Base-by-base conservation (phyloP, 2,329 filamentous ascomycete genomes). In the Xylaria sp. region DNA sequence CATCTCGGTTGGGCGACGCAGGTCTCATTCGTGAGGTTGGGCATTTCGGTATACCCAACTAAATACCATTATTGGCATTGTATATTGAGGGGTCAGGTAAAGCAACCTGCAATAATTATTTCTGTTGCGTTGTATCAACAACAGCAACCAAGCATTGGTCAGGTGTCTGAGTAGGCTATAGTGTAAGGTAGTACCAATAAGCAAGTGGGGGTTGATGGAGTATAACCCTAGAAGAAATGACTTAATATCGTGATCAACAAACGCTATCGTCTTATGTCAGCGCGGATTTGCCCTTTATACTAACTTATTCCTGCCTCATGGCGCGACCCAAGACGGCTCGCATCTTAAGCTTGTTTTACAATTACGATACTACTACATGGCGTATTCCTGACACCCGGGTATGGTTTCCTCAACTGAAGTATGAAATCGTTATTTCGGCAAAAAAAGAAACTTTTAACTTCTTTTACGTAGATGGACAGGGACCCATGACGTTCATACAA, bases 21-120 rank as follows among this genome's bases (percentile, higher is more conserved):
- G 44, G 44, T 29, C 67, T 64, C 44, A 53, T 66, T 42, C 21
- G 60, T 69, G 42, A 6, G 54, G 48, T 53, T 21, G 37, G 66
- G 62, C 66, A 62, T 69, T 61, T 32, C 44, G 66, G 48, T 63
- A 48, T 58, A 9, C 47, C 60, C 35, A 58, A 29, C 29, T 32
- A 32, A 27, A 29, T 35, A 37, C 58, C 29, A 27, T 37, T 47
- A 5, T 42, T 48, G n/a, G 4, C 10, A 16, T 40, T 53, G 9
- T 50, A 32, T 58, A n/a, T 18, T 44, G 16, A 40, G 25, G 37
- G n/a, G 21, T 16, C 53, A 6, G 35, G n/a, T 16, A 48, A 21
- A 48, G 44, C 21, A 44, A 54, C 40, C 27, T n/a, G n/a, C 16
- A 21, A 40, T 18, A 29, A 37, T 29, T 4, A 29, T 48, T 42